Evolutionary conservation across 306 rosid species (phyloP).

Genomic region (Lathyrus oleraceus): DNA sequence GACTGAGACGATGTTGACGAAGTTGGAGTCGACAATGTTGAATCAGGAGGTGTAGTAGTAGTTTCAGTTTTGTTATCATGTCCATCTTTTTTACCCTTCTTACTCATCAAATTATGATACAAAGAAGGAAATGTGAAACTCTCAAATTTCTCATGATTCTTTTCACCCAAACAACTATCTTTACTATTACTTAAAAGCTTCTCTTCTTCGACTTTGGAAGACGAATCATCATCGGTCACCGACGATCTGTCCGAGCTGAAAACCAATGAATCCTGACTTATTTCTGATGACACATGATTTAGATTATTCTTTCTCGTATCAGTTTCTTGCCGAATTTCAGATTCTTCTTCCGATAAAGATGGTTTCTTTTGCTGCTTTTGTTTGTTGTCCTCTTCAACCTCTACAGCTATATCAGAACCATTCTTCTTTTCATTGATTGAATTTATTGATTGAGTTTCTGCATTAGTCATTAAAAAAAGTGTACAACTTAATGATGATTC

Average conservation of each 20-base stretch:
- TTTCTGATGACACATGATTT: conserved; percentile 48
- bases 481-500: conserved; percentile 14
- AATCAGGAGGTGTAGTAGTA: conserved; percentile 33
- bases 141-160: conserved; percentile 32
- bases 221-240: conserved; percentile 51
- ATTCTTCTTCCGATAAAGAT: conserved; percentile 27
- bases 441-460: conserved; percentile 34
- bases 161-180: conserved; percentile 20
- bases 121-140: conserved; percentile 39
- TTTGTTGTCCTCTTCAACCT: conserved; percentile 30
- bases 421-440: conserved; percentile 37
- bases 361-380: conserved; percentile 23
- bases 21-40: conserved; percentile 44
- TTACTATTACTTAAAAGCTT: conserved; percentile 28
- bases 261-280: conserved; percentile 51
- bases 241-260: conserved; percentile 59
- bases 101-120: conserved; percentile 40
- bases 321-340: conserved; percentile 24
- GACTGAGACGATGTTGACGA: conserved; percentile 39
- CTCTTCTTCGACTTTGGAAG: conserved; percentile 48
- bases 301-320: conserved; percentile 33
- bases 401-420: conserved; percentile 29
- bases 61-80: conserved; percentile 32
- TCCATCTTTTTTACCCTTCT: conserved; percentile 35
- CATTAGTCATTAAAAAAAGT: conserved; percentile 12